These are phyloP conservation scores for Hordeum pubiflorum DNA, from an alignment of 202 grass and related monocot genomes.

Conservation along the genomic window DNA sequence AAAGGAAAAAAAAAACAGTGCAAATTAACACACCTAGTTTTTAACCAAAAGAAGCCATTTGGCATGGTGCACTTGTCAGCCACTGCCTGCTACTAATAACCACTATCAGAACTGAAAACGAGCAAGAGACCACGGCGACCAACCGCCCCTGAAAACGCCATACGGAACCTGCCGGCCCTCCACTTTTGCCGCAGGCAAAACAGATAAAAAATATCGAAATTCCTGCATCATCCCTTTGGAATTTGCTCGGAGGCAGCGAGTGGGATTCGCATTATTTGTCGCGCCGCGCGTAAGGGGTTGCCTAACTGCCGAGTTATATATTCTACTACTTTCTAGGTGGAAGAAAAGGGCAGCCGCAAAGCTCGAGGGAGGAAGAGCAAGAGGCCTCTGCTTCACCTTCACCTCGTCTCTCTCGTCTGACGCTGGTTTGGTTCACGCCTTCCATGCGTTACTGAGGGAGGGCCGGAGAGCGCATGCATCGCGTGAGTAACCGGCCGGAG, in stretches of 20 bases:
- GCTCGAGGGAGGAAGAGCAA: not conserved
- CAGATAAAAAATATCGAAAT: not conserved
- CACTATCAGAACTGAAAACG: not conserved
- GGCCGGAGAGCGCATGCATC: not conserved
- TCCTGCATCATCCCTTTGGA: not conserved
- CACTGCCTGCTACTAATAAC: not conserved
- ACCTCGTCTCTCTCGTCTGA: not conserved
- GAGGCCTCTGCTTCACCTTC: constrained; percentile 4
- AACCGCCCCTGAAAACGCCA: constrained; percentile 27
- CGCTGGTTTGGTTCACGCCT: constrained; percentile 3
- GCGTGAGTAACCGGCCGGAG: constrained; percentile 12
- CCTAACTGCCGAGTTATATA: constrained; percentile 22
- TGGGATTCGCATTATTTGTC: constrained; percentile 18
- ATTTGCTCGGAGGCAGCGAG: constrained; percentile 19
- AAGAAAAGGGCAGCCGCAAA: not conserved
- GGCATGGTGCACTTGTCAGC: not conserved
- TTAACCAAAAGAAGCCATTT: constrained; percentile 6
- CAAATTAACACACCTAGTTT: not conserved
- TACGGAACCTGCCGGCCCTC: constrained; percentile 9
- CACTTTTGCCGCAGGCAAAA: not conserved
- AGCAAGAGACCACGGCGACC: constrained; percentile 9
- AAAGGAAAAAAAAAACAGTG: not conserved
- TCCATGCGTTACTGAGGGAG: constrained; percentile 16
- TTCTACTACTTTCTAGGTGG: not conserved
- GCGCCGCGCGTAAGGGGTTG: constrained; percentile 7